Percentiles rank a stretch among this genome's conserved stretches.
These are phyloP conservation scores for Lichenothelia convexa DNA, from an alignment of 495 filamentous ascomycete species.

Conservation along the genomic window DNA sequence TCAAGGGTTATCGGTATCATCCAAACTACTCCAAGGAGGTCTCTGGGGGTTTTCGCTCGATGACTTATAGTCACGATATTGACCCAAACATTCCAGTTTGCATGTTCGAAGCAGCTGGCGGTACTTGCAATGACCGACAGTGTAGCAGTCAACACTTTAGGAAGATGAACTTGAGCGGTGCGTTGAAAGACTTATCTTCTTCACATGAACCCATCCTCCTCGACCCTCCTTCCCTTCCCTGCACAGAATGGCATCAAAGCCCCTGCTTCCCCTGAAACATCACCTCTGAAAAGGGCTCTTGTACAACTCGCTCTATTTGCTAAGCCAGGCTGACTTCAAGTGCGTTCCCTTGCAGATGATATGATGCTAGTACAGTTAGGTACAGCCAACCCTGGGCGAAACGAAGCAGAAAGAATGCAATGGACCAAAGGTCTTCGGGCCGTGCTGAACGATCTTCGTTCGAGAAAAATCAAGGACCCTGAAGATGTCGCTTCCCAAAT, in stretches of 20 bases:
- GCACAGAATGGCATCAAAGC: slow-evolving; percentile 12
- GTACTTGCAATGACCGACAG: slow-evolving; percentile 54
- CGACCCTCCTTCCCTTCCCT: slow-evolving; percentile 4
- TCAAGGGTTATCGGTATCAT: slow-evolving; percentile 81
- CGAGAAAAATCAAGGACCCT: slow-evolving; percentile 61
- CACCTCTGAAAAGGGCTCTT: slow-evolving; percentile 6
- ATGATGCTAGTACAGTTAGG: slow-evolving; percentile 72
- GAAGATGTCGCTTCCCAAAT: slow-evolving; percentile 64
- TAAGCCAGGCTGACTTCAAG: too few relatives aligned
- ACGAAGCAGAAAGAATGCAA: slow-evolving; percentile 45
- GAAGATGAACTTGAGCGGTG: slow-evolving; percentile 62
- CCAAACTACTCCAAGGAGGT: slow-evolving; percentile 51
- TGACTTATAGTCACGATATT: slow-evolving; percentile 85
- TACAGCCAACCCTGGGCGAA: slow-evolving; percentile 47
- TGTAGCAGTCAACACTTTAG: slow-evolving; percentile 67
- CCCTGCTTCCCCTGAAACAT: slow-evolving; percentile 39
- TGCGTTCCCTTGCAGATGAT: slow-evolving; percentile 71
- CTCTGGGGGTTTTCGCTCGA: slow-evolving; percentile 60
- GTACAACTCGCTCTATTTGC: slow-evolving; percentile 19
- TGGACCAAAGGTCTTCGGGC: slow-evolving; percentile 61
- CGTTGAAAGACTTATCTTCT: slow-evolving; percentile 25
- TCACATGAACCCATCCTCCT: not conserved
- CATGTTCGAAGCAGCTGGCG: slow-evolving; percentile 49
- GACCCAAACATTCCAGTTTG: slow-evolving; percentile 56
- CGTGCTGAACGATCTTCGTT: slow-evolving; percentile 57